Base-by-base conservation (phyloP, 495 filamentous ascomycete genomes). In the Aspergillus diversus region DNA sequence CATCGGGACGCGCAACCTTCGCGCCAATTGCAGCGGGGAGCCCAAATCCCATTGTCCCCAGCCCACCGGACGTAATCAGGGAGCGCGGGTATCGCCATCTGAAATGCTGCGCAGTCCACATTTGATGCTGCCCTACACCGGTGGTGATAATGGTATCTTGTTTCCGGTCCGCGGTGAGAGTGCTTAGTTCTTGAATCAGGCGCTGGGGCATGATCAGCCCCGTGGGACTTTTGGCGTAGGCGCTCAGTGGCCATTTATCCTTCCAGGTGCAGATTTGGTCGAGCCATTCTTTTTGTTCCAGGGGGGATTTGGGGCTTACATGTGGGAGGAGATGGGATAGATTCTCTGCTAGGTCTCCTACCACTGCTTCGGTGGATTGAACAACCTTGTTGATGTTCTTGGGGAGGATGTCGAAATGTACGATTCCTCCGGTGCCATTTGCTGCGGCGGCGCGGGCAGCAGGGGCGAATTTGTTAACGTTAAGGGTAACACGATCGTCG, bases 71-170 rank as follows among this genome's bases (percentile, higher is more conserved):
- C 9, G 93, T 94, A 75, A 96, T 87, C 86, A 96, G 90, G 55
- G 91, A 90, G 42, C 93, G 86, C 16, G 92, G 92, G 65, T 92
- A 75, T 39, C 90, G 82, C 92, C 93, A 98, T 56, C 92, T 87
- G 82, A 90, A 98, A 75, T 97, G 92, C 77, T 98, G 92, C 7
- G 92, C 93, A 7, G 90, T 80, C 94, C 94, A 97, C 94, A 98
- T 97, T 78, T 97, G 94, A 73, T 97, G 93, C 73, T 97, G 92
- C 33, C 94, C 93, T 34, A 97, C 93, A 66, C 93, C 93, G 1
- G 93, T 97, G 5, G 92, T 77, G 70, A 98, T 94, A 70, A 95
- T 86, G 11, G 91, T 95, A 9, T 94, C 80, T 71, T 97, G 93
- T 57, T 87, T 85, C 8, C 15, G 46, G 65, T 86, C 66, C 3